Evolutionary conservation across 768 basidiomycete species (phyloP).

Genomic region (Pleurotus tuoliensis): DNA sequence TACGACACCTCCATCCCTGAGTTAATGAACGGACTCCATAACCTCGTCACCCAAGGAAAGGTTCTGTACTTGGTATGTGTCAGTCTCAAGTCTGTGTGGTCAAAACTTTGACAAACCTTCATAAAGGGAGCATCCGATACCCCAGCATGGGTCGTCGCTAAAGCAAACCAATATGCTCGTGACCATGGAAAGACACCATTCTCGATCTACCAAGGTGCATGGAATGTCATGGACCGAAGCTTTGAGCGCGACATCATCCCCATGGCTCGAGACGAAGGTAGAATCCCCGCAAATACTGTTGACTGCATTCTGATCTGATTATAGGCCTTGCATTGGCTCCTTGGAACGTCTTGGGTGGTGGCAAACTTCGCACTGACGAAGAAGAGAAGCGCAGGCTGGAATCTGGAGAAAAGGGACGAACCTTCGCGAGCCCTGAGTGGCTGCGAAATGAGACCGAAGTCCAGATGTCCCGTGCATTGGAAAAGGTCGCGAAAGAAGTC

Average conservation of each 20-base stretch:
- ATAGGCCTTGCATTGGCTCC: conserved; percentile 24
- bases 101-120: background rate
- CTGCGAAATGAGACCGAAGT: conserved; percentile 41
- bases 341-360: conserved; percentile 29
- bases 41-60: conserved; percentile 47
- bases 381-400: conserved; percentile 24
- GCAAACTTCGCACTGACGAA: conserved; percentile 56
- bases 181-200: conserved; percentile 48
- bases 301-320: too few relatives aligned
- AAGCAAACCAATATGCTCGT: conserved; percentile 48
- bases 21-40: conserved; percentile 52
- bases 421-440: conserved; percentile 30
- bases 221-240: conserved; percentile 40
- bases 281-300: conserved; percentile 19
- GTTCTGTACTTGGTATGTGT: conserved; percentile 39
- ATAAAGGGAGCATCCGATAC: conserved; percentile 35
- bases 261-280: conserved; percentile 39
- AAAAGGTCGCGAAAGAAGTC: conserved; percentile 46
- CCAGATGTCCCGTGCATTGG: conserved; percentile 38
- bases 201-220: conserved; percentile 47
- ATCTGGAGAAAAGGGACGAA: conserved; percentile 38
- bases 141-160: conserved; percentile 46
- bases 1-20: conserved; percentile 49
- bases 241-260: conserved; percentile 54
- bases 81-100: background rate